Percentiles rank a stretch among this genome's conserved stretches.
phyloP scores from a whole-genome alignment of 768 basidiomycete species.

The Leccinum boreale region DNA sequence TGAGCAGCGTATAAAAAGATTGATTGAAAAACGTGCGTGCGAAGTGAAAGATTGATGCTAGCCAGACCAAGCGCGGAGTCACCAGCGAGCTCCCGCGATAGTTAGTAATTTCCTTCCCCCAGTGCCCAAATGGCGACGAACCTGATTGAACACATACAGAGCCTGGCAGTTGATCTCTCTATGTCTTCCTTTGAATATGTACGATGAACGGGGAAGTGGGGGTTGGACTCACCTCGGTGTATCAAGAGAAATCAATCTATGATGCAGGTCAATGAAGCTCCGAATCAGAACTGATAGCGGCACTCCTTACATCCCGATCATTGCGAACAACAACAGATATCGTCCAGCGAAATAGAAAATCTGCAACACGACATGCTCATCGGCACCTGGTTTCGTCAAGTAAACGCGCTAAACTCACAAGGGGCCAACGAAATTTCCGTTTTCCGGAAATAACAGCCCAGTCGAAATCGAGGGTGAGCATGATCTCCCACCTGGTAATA shows the following conservation, averaged over 20 bases:
- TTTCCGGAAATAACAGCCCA: constrained; percentile 39
- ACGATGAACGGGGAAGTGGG: background rate
- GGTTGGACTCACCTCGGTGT: constrained; percentile 22
- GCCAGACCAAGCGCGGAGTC: constrained; percentile 43
- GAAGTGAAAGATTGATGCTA: constrained; percentile 45
- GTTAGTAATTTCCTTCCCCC: background rate
- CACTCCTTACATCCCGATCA: constrained; percentile 43
- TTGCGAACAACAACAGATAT: constrained; percentile 42
- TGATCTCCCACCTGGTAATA: constrained; percentile 40
- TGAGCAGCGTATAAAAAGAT: background rate
- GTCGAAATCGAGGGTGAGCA: constrained; percentile 42
- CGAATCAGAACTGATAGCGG: background rate
- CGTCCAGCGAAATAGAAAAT: constrained; percentile 45
- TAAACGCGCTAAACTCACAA: constrained; percentile 32
- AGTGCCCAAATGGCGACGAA: constrained; percentile 12
- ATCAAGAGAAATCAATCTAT: constrained; percentile 36
- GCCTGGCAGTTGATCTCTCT: constrained; percentile 44
- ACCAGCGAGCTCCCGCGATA: constrained; percentile 35
- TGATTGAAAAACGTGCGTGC: constrained; percentile 34
- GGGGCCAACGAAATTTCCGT: constrained; percentile 45
- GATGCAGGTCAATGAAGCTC: background rate
- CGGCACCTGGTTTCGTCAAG: background rate
- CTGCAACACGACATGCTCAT: constrained; percentile 22
- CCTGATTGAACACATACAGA: constrained; percentile 48
- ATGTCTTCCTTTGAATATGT: background rate